Percentiles rank a stretch among this genome's conserved stretches.
These are phyloP conservation scores for Zygnema circumcarinatum DNA, from an alignment of 139 green algal genomes.

Conservation along the genomic window DNA sequence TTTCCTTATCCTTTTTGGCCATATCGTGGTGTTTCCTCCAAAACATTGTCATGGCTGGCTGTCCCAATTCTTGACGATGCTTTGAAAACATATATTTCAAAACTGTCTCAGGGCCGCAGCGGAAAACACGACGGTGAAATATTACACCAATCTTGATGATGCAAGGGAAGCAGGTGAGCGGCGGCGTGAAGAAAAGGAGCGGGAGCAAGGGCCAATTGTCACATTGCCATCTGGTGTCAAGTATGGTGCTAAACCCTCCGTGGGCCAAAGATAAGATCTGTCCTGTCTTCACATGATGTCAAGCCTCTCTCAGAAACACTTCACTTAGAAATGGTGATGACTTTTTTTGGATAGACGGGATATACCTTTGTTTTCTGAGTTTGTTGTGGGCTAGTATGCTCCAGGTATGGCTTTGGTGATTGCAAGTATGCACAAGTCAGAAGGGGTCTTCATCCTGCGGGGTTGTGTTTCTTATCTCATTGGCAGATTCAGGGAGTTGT, in stretches of 20 bases:
- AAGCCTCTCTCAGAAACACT: not conserved
- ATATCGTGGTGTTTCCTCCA: not conserved
- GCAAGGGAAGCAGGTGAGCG: slow-evolving; percentile 45
- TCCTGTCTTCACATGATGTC: not conserved
- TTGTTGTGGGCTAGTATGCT: too few species aligned
- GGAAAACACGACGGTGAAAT: not conserved
- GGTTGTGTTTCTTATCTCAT: not conserved
- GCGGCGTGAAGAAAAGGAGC: slow-evolving; percentile 46
- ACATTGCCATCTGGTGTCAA: slow-evolving; percentile 54
- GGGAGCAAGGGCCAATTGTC: slow-evolving; percentile 39
- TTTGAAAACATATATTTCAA: not conserved
- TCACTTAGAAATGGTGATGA: not conserved
- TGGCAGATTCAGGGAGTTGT: slow-evolving; percentile 32
- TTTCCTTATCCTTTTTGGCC: not conserved
- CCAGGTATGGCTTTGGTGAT: too few species aligned
- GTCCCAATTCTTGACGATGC: not conserved
- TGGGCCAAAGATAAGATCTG: not conserved
- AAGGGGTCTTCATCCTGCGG: too few species aligned
- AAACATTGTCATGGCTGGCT: not conserved
- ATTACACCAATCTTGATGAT: slow-evolving; percentile 46
- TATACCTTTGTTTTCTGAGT: not conserved
- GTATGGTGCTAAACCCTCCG: slow-evolving; percentile 29
- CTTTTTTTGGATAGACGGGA: not conserved
- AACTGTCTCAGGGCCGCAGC: not conserved
- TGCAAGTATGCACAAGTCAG: too few species aligned